Conservation (phyloP, 2,329 filamentous ascomycete species). For the Fusarium sp. region DNA sequence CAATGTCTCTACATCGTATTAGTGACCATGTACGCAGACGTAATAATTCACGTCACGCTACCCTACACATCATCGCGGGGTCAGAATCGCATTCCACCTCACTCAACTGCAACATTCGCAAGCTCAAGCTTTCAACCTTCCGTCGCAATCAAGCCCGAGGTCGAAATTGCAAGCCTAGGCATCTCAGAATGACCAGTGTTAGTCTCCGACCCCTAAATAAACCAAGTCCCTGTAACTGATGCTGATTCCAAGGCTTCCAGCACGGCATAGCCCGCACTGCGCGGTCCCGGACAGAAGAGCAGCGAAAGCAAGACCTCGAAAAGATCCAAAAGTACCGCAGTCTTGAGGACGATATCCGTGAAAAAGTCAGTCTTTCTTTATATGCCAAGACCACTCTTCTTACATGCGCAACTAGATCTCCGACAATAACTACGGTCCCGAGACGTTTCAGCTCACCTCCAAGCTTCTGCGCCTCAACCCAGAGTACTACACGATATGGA, state of each 20-base stretch:
- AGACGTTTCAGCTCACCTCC: constrained; percentile 78
- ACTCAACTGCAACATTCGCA: constrained; percentile 9
- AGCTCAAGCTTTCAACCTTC: constrained; percentile 13
- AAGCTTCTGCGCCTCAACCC: constrained; percentile 83
- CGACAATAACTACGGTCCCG: constrained; percentile 63
- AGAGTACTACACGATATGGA: constrained; percentile 94
- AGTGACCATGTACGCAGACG: not conserved
- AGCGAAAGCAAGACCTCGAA: constrained; percentile 78
- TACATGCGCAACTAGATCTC: constrained; percentile 52
- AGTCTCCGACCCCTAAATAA: constrained; percentile 9
- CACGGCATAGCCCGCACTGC: constrained; percentile 85
- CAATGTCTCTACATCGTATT: too few relatives aligned
- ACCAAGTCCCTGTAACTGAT: constrained; percentile 42
- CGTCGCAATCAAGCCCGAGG: constrained; percentile 8
- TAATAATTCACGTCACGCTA: constrained; percentile 10
- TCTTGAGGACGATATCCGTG: constrained; percentile 77
- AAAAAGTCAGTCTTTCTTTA: constrained; percentile 66
- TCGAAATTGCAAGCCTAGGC: constrained; percentile 7
- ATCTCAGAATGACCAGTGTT: constrained; percentile 46
- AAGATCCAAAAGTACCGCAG: constrained; percentile 83
- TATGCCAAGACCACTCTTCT: constrained; percentile 21
- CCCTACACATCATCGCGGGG: constrained; percentile 30
- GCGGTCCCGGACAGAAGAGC: constrained; percentile 75
- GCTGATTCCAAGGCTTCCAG: constrained; percentile 62
- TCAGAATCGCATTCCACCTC: constrained; percentile 6